Evolutionary conservation across 768 basidiomycete genomes (phyloP).

Genomic region (Suillus cothurnatus): DNA sequence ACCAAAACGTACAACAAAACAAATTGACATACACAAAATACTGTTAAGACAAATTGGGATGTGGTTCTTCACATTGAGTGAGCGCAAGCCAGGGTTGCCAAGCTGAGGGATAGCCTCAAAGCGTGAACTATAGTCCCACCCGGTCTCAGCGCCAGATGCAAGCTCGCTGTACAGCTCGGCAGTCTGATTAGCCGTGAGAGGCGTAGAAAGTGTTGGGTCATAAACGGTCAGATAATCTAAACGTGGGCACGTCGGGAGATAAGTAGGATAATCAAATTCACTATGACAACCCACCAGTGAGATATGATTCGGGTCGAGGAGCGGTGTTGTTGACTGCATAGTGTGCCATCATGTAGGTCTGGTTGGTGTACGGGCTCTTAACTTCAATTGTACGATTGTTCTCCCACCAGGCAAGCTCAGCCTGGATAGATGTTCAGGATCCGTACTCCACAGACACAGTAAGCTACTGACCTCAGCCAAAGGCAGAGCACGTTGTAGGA

Average conservation of each 20-base stretch:
- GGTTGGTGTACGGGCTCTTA: conserved; percentile 68
- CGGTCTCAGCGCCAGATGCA: conserved; percentile 86
- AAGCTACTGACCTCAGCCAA: conserved; percentile 65
- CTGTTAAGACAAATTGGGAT: conserved; percentile 83
- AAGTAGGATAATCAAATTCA: conserved; percentile 1
- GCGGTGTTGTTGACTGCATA: conserved; percentile 84
- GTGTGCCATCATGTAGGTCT: conserved; percentile 64
- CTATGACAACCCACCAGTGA: conserved; percentile 46
- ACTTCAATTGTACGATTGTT: conserved; percentile 70
- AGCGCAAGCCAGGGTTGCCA: conserved; percentile 59
- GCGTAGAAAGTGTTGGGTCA: conserved; percentile 53
- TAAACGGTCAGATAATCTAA: conserved; percentile 81
- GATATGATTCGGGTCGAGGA: conserved; percentile 86
- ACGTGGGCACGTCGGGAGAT: conserved; percentile 20
- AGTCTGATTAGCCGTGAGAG: conserved; percentile 61
- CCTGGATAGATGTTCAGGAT: conserved; percentile 38
- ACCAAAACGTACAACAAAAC: conserved; percentile 12
- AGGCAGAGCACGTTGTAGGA: conserved; percentile 80
- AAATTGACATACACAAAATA: conserved; percentile 66
- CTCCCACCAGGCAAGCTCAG: conserved; percentile 84
- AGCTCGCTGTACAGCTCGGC: conserved; percentile 82
- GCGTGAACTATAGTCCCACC: conserved; percentile 47
- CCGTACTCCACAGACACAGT: neutral
- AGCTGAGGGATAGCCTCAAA: conserved; percentile 40
- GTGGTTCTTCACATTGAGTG: conserved; percentile 68